Conservation (phyloP, 1,284 basidiomycete species). For the Rhodotorula glutinis region DNA sequence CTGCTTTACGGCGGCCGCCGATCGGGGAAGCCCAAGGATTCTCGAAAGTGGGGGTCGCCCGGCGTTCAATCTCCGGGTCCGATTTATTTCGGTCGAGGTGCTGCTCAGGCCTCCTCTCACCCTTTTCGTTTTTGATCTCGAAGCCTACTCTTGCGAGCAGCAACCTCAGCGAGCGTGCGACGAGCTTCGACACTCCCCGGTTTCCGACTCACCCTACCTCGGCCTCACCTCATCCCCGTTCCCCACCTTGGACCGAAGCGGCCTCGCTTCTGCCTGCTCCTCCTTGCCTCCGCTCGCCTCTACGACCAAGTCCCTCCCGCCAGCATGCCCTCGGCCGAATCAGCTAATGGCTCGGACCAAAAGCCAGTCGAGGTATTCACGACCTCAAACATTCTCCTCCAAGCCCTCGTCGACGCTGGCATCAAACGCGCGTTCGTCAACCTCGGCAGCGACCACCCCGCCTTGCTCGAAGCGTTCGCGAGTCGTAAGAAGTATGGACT, state of each 20-base stretch:
- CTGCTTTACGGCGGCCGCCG: no score
- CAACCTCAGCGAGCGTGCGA: no score
- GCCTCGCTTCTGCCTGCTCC: neutral
- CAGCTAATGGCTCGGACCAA: neutral
- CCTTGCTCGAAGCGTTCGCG: conserved; percentile 59
- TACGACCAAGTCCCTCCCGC: neutral
- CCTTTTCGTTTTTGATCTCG: no score
- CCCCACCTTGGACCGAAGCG: neutral
- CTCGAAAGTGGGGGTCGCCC: no score
- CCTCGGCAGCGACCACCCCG: conserved; percentile 65
- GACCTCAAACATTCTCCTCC: conserved; percentile 39
- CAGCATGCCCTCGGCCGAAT: neutral
- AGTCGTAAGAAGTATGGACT: conserved; percentile 45
- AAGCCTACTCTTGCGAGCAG: no score
- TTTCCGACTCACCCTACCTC: no score
- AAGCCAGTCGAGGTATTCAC: conserved; percentile 36
- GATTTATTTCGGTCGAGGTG: no score
- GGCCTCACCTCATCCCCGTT: neutral
- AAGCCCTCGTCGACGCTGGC: conserved; percentile 59
- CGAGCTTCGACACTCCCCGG: no score
- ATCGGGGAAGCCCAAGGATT: no score
- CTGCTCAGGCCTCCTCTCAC: no score
- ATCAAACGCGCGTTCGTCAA: conserved; percentile 69
- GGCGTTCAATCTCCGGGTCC: no score
- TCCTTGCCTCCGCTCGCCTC: no score